phyloP scores from a whole-genome alignment of 345 rosid genomes.

The Salix exigua region DNA sequence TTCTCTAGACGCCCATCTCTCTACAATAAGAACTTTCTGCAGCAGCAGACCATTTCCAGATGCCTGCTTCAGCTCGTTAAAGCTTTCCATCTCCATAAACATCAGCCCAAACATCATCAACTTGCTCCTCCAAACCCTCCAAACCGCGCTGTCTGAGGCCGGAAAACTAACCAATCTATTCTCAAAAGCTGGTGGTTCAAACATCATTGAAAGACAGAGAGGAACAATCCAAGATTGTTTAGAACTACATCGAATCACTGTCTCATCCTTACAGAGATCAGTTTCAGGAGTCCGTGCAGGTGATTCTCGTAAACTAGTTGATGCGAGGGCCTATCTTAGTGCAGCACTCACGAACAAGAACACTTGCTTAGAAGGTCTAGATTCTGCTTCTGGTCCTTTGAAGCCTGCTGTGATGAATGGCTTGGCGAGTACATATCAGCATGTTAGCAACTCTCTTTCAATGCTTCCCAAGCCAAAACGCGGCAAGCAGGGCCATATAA shows the following conservation, averaged over 20 bases:
- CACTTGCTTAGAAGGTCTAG: constrained; percentile 82
- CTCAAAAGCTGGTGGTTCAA: constrained; percentile 22
- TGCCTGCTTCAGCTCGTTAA: constrained; percentile 53
- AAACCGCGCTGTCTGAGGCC: constrained; percentile 60
- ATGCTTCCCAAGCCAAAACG: constrained; percentile 41
- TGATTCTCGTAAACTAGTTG: constrained; percentile 39
- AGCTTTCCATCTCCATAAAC: constrained; percentile 67
- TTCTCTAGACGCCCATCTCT: constrained; percentile 31
- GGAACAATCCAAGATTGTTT: constrained; percentile 74
- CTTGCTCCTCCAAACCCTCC: constrained; percentile 59
- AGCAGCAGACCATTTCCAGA: constrained; percentile 61
- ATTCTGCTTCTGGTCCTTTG: constrained; percentile 61
- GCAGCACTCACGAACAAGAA: constrained; percentile 82
- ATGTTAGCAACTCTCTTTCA: constrained; percentile 76
- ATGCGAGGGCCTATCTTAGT: constrained; percentile 62
- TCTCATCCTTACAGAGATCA: constrained; percentile 43
- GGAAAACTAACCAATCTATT: constrained; percentile 52
- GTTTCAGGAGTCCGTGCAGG: constrained; percentile 38
- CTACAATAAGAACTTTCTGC: constrained; percentile 48
- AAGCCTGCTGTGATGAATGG: constrained; percentile 51
- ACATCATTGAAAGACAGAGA: constrained; percentile 59
- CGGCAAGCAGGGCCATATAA: constrained; percentile 26
- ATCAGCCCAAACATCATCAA: constrained; percentile 56
- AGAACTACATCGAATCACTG: constrained; percentile 75
- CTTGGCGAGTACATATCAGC: constrained; percentile 49